Evolutionary conservation across 768 basidiomycete genomes (phyloP).

Genomic region (Tulasnella sp.): DNA sequence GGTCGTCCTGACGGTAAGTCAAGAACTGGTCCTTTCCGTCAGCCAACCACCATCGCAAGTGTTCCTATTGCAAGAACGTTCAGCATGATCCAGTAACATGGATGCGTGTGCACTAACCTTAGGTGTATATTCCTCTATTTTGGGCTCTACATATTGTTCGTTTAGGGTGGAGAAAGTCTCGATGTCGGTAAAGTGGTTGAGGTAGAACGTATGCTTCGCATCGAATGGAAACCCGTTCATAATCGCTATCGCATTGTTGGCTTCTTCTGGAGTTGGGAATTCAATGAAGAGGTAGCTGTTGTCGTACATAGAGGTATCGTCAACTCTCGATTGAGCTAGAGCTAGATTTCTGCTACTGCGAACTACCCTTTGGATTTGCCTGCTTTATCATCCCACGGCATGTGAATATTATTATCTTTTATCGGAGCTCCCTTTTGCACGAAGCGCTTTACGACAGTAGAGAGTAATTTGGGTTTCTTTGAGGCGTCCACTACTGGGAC

Average conservation of each 20-base stretch:
- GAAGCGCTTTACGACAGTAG: constrained; percentile 79
- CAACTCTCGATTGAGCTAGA: constrained; percentile 5
- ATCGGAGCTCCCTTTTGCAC: constrained; percentile 69
- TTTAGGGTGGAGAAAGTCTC: constrained; percentile 71
- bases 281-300: constrained; percentile 77
- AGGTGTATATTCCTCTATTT: constrained; percentile 61
- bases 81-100: not conserved
- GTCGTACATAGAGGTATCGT: not conserved
- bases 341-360: not conserved
- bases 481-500: constrained; percentile 82
- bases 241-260: constrained; percentile 52
- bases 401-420: constrained; percentile 65
- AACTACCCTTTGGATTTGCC: constrained; percentile 89
- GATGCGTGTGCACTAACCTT: constrained; percentile 44
- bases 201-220: constrained; percentile 70
- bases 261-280: constrained; percentile 61
- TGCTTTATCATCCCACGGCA: constrained; percentile 79
- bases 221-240: constrained; percentile 82
- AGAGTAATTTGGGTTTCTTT: constrained; percentile 72
- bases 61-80: constrained; percentile 51
- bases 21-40: constrained; percentile 97
- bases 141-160: constrained; percentile 70
- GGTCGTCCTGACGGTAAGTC: constrained; percentile 86
- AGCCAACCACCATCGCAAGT: constrained; percentile 89
- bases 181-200: constrained; percentile 85